Evolutionary conservation across 2,329 filamentous ascomycete species (phyloP).

Genomic region (Uncinocarpus reesii): DNA sequence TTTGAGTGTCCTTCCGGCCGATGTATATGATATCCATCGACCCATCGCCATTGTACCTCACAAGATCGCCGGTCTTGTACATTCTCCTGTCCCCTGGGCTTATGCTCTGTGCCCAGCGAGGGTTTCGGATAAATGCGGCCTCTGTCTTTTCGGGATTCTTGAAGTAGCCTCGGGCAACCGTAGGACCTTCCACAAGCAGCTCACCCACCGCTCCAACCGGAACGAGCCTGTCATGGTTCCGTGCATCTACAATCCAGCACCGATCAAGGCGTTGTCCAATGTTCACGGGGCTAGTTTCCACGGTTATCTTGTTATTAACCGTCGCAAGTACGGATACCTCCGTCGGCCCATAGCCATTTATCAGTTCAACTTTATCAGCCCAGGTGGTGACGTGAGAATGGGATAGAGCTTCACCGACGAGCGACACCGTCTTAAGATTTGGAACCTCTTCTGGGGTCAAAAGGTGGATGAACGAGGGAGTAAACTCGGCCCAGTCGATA

Average conservation of each 20-base stretch:
- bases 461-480: slow-evolving; percentile 43
- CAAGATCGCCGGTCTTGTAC: slow-evolving; percentile 26
- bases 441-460: slow-evolving; percentile 32
- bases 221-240: slow-evolving; percentile 27
- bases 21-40: slow-evolving; percentile 21
- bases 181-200: slow-evolving; percentile 32
- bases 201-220: slow-evolving; percentile 36
- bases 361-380: slow-evolving; percentile 27
- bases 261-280: slow-evolving; percentile 27
- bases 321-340: slow-evolving; percentile 30
- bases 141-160: slow-evolving; percentile 21
- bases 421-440: slow-evolving; percentile 26
- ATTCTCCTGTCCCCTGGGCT: slow-evolving; percentile 9
- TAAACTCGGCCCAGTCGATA: slow-evolving; percentile 46
- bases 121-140: slow-evolving; percentile 20
- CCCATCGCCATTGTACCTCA: slow-evolving; percentile 20
- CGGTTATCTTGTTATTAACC: slow-evolving; percentile 22
- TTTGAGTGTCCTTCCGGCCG: slow-evolving; percentile 23
- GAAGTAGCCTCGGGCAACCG: slow-evolving; percentile 23
- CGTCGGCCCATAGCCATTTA: slow-evolving; percentile 34
- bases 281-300: slow-evolving; percentile 25
- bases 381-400: slow-evolving; percentile 26
- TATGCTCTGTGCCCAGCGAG: slow-evolving; percentile 16
- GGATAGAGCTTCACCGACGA: slow-evolving; percentile 21
- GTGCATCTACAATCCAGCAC: slow-evolving; percentile 32